Evolutionary conservation across 2,329 filamentous ascomycete genomes (phyloP).

Genomic region (Penicillium sp.): DNA sequence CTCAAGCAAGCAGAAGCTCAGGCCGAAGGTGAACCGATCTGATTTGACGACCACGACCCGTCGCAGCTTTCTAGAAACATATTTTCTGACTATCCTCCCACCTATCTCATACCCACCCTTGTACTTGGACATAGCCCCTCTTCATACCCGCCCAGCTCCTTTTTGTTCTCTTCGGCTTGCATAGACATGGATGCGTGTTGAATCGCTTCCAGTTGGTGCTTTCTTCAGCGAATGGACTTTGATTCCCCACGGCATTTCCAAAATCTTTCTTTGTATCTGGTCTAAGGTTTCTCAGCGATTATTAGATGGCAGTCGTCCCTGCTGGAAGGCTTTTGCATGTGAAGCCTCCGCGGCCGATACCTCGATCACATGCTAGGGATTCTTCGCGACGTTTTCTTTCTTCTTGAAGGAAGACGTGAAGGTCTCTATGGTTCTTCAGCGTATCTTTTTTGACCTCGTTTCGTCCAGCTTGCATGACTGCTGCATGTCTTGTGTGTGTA

Average conservation of each 20-base stretch:
- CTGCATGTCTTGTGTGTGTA: slow-evolving; percentile 6
- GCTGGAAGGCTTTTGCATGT: slow-evolving; percentile 17
- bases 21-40: slow-evolving; percentile 12
- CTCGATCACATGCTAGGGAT: slow-evolving; percentile 16
- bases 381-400: not conserved
- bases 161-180: slow-evolving; percentile 11
- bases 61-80: slow-evolving; percentile 4
- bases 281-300: slow-evolving; percentile 14
- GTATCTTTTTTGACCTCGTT: slow-evolving; percentile 1
- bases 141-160: not conserved
- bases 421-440: slow-evolving; percentile 4
- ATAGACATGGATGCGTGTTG: slow-evolving; percentile 19
- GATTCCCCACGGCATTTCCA: slow-evolving; percentile 15
- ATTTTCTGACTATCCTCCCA: not conserved
- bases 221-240: slow-evolving; percentile 19
- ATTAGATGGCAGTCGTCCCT: slow-evolving; percentile 18
- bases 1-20: slow-evolving; percentile 24
- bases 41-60: slow-evolving; percentile 22
- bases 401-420: not conserved
- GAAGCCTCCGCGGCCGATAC: slow-evolving; percentile 15
- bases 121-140: slow-evolving; percentile 2
- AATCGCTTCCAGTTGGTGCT: slow-evolving; percentile 13
- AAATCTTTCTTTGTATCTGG: slow-evolving; percentile 5
- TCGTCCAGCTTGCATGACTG: slow-evolving; percentile 5
- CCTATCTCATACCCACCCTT: not conserved